These are phyloP conservation scores for Kazachstania psychrophila DNA, from an alignment of 805 yeast species.

Conservation along the genomic window DNA sequence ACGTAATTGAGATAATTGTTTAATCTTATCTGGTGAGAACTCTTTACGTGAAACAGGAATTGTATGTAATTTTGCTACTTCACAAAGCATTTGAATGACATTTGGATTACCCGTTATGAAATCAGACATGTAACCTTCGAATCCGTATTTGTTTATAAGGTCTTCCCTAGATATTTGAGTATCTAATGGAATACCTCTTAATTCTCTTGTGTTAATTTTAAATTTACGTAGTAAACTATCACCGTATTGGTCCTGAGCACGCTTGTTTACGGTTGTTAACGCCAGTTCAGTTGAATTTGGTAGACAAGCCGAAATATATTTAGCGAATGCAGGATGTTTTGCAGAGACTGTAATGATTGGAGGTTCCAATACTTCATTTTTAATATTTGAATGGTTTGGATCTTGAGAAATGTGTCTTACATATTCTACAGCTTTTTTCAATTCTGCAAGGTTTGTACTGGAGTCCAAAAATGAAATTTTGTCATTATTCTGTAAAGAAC, in stretches of 20 bases:
- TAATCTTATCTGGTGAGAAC: conserved; percentile 34
- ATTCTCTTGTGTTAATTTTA: conserved; percentile 51
- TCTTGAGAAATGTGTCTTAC: conserved; percentile 22
- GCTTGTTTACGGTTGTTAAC: conserved; percentile 48
- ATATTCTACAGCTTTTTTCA: conserved; percentile 27
- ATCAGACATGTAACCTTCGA: conserved; percentile 73
- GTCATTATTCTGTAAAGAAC: conserved; percentile 39
- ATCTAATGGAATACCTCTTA: conserved; percentile 12
- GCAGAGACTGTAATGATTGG: conserved; percentile 59
- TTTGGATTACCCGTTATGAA: conserved; percentile 61
- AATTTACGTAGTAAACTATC: conserved; percentile 35
- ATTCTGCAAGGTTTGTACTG: conserved; percentile 25
- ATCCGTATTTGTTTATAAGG: conserved; percentile 43
- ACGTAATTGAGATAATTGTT: conserved; percentile 28
- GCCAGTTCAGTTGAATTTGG: conserved; percentile 48
- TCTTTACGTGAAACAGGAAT: conserved; percentile 56
- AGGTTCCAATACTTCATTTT: conserved; percentile 53
- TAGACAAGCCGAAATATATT: conserved; percentile 49
- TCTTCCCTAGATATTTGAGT: conserved; percentile 28
- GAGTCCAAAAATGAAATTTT: conserved; percentile 39
- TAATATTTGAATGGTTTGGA: conserved; percentile 31
- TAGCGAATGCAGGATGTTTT: conserved; percentile 40
- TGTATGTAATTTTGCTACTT: conserved; percentile 37
- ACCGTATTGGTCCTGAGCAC: conserved; percentile 41
- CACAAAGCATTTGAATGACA: conserved; percentile 66